Evolutionary conservation across 2,329 filamentous ascomycete genomes (phyloP).

Genomic region (Ophiostoma sp.): DNA sequence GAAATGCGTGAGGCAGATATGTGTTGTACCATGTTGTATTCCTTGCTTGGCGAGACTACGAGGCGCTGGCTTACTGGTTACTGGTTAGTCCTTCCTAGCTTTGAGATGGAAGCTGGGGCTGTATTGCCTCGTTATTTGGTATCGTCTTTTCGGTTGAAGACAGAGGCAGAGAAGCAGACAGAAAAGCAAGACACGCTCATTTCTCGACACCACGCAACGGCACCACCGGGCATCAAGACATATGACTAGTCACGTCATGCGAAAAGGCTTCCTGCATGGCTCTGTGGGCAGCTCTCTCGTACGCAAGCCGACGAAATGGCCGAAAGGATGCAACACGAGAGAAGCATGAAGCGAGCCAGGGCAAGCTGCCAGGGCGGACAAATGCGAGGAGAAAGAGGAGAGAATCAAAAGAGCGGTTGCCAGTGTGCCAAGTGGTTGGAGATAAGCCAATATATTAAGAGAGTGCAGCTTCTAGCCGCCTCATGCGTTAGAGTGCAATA

Average conservation of each 20-base stretch:
- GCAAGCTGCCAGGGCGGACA: background rate
- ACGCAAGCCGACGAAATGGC: slow-evolving; percentile 1
- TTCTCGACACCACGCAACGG: background rate
- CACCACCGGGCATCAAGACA: background rate
- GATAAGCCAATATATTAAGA: background rate
- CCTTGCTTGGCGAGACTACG: background rate
- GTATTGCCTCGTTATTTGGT: background rate
- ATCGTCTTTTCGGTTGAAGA: background rate
- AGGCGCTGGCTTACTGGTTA: background rate
- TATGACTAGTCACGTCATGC: slow-evolving; percentile 13
- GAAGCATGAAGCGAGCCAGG: background rate
- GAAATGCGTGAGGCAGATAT: background rate
- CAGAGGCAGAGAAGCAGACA: background rate
- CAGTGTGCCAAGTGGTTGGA: background rate
- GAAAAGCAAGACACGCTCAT: background rate
- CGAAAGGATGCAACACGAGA: background rate
- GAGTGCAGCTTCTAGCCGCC: background rate
- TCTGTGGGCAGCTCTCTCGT: background rate
- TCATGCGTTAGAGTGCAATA: background rate
- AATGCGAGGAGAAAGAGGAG: background rate
- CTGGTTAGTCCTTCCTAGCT: background rate
- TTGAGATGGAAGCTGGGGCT: background rate
- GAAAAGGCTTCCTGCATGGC: slow-evolving; percentile 10
- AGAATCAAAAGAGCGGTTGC: background rate
- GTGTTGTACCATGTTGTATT: background rate